Evolutionary conservation across 1,139 yeast genomes (phyloP).

Genomic region (Candida albicans): DNA sequence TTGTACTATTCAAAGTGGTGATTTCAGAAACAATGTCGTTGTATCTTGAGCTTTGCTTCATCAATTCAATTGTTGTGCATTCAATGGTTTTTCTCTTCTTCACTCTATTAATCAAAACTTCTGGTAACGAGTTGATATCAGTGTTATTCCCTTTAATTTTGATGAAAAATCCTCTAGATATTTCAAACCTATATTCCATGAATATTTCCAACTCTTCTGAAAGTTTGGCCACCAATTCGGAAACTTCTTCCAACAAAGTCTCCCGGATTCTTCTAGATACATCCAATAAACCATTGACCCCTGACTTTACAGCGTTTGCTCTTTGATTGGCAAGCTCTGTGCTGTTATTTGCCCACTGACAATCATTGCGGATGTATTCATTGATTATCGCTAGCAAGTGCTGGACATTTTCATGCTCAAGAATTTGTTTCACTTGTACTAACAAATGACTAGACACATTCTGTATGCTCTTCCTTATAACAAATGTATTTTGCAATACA

Average conservation of each 20-base stretch:
- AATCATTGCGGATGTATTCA: constrained; percentile 37
- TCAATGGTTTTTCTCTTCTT: constrained; percentile 33
- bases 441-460: constrained; percentile 17
- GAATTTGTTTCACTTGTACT: constrained; percentile 27
- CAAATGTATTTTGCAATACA: constrained; percentile 20
- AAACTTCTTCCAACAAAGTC: constrained; percentile 34
- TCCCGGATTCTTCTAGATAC: constrained; percentile 43
- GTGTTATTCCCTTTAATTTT: constrained; percentile 21
- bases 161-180: constrained; percentile 37
- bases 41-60: constrained; percentile 40
- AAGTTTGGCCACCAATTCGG: constrained; percentile 21
- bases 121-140: constrained; percentile 21
- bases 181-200: constrained; percentile 34
- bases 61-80: constrained; percentile 41
- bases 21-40: constrained; percentile 41
- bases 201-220: constrained; percentile 19
- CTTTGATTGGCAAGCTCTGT: constrained; percentile 44
- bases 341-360: constrained; percentile 38
- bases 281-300: constrained; percentile 47
- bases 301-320: constrained; percentile 44
- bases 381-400: constrained; percentile 25
- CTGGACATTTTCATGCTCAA: constrained; percentile 21
- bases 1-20: constrained; percentile 37
- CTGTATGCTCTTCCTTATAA: constrained; percentile 17
- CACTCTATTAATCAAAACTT: constrained; percentile 30